Percentiles rank a stretch among this genome's conserved stretches.
Evolutionary conservation across 2,329 filamentous ascomycete genomes (phyloP).

Genomic region (Pseudogymnoascus sp.): DNA sequence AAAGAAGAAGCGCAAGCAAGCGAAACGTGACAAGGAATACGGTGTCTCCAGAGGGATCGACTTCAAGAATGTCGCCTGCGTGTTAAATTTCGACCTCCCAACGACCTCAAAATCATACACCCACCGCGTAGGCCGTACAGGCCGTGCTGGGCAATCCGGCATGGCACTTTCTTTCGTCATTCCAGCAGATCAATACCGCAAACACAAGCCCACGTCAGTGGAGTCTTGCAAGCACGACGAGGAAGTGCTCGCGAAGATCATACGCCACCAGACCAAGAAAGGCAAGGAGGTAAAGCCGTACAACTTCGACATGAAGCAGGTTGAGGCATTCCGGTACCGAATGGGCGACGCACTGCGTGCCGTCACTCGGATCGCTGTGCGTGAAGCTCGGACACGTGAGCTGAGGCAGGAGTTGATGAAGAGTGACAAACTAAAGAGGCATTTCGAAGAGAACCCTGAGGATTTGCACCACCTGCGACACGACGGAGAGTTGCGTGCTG

Average conservation of each 20-base stretch:
- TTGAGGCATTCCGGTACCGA: slow-evolving; percentile 90
- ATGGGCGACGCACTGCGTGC: slow-evolving; percentile 87
- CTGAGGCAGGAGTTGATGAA: slow-evolving; percentile 84
- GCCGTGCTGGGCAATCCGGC: slow-evolving; percentile 80
- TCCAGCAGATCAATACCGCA: slow-evolving; percentile 71
- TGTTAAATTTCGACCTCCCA: slow-evolving; percentile 95
- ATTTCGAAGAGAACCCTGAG: slow-evolving; percentile 94
- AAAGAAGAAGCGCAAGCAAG: slow-evolving; percentile 58
- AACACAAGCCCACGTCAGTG: slow-evolving; percentile 80
- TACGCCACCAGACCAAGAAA: slow-evolving; percentile 67
- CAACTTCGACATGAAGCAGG: slow-evolving; percentile 87
- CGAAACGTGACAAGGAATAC: slow-evolving; percentile 73
- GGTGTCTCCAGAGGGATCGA: slow-evolving; percentile 95
- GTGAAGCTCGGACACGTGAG: slow-evolving; percentile 83
- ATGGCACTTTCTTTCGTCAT: slow-evolving; percentile 96
- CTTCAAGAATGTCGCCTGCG: slow-evolving; percentile 88
- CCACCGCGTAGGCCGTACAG: slow-evolving; percentile 93
- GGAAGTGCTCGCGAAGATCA: slow-evolving; percentile 71
- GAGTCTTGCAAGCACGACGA: slow-evolving; percentile 75
- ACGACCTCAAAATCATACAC: slow-evolving; percentile 84
- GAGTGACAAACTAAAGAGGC: slow-evolving; percentile 85
- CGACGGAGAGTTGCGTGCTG: slow-evolving; percentile 78
- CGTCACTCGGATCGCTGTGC: slow-evolving; percentile 81
- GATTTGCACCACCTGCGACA: slow-evolving; percentile 83
- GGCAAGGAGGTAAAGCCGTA: slow-evolving; percentile 82